phyloP scores from a whole-genome alignment of 768 basidiomycete species.

The Termitomyces sp. region DNA sequence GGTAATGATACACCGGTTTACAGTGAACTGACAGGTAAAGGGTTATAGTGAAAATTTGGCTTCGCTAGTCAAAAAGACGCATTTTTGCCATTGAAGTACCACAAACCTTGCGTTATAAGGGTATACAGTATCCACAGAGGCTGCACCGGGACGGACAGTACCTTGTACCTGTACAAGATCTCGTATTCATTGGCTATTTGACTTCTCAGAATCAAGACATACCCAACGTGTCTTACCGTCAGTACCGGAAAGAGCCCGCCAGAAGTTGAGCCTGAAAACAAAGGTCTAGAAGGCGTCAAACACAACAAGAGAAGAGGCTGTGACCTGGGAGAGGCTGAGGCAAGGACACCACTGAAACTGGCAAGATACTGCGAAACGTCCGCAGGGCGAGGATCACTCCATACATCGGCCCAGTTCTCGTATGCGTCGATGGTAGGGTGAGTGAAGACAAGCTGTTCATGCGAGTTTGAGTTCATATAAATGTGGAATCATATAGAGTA shows the following conservation, averaged over 20 bases:
- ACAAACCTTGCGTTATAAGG: conserved; percentile 43
- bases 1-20: neutral
- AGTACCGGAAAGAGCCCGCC: conserved; percentile 42
- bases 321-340: conserved; percentile 49
- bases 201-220: conserved; percentile 9
- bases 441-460: conserved; percentile 49
- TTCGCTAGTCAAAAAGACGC: conserved; percentile 7
- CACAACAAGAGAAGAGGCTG: neutral
- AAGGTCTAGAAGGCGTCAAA: neutral
- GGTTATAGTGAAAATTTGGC: conserved; percentile 58
- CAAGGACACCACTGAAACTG: conserved; percentile 48
- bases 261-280: conserved; percentile 47
- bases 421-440: conserved; percentile 58
- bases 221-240: conserved; percentile 46
- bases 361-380: conserved; percentile 51
- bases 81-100: neutral
- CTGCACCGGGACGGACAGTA: conserved; percentile 56
- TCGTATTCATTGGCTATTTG: neutral
- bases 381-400: conserved; percentile 45
- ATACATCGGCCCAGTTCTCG: conserved; percentile 60
- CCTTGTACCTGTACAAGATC: conserved; percentile 42
- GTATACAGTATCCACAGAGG: conserved; percentile 39
- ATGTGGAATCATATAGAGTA: neutral
- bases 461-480: neutral
- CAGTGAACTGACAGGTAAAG: conserved; percentile 39